phyloP scores from a whole-genome alignment of 225 moss, liverwort and hornwort species.

The Antitrichia curtipendula region DNA sequence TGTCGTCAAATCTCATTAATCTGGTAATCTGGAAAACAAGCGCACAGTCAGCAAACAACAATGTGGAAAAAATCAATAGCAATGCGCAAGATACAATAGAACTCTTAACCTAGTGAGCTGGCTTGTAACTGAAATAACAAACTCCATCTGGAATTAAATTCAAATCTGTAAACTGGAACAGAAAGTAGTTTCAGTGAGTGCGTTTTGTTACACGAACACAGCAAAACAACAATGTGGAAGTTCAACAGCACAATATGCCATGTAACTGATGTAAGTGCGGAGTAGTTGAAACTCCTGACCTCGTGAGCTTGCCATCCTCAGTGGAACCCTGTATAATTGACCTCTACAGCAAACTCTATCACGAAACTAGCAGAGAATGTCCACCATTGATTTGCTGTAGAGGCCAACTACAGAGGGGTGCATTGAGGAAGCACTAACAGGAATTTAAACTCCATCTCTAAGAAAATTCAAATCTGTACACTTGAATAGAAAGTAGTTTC shows the following conservation, averaged over 20 bases:
- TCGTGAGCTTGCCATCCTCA: background rate
- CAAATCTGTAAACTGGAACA: background rate
- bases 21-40: slow-evolving; percentile 17
- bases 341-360: background rate
- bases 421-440: background rate
- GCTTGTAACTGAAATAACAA: background rate
- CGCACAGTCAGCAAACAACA: background rate
- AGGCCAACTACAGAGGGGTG: background rate
- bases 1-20: slow-evolving; percentile 20
- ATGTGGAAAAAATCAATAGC: background rate
- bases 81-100: background rate
- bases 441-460: background rate
- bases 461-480: background rate
- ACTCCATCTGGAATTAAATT: background rate
- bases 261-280: background rate
- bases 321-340: background rate
- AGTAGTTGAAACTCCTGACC: background rate
- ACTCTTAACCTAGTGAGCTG: background rate
- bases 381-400: background rate
- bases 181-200: background rate
- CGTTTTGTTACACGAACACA: background rate
- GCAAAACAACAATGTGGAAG: background rate
- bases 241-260: background rate
- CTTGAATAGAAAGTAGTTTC: background rate
- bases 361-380: background rate